Evolutionary conservation across 116 monocot genomes (phyloP).

Genomic region (Dioscorea cayenensis): DNA sequence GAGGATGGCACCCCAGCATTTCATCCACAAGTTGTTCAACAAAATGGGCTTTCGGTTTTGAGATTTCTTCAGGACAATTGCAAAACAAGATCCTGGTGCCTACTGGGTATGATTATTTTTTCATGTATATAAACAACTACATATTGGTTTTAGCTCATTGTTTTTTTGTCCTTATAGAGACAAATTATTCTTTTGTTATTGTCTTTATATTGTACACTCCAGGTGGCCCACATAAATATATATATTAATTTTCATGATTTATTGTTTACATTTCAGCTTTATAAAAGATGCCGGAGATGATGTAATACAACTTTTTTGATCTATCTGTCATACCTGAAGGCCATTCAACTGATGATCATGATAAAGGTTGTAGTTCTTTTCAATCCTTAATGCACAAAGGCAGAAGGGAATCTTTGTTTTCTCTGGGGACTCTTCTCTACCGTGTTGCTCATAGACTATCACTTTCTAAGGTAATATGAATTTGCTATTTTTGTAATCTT

Average conservation of each 20-base stretch:
- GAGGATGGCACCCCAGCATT: constrained; percentile 96
- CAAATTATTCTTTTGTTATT: no score
- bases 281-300: constrained; percentile 89
- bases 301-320: constrained; percentile 92
- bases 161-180: no score
- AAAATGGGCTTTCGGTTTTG: constrained; percentile 91
- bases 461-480: constrained; percentile 67
- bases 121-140: background rate
- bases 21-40: constrained; percentile 93
- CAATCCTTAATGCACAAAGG: constrained; percentile 69
- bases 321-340: constrained; percentile 71
- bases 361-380: constrained; percentile 39
- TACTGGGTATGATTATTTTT: constrained; percentile 70
- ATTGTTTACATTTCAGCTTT: constrained; percentile 48
- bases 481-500: background rate
- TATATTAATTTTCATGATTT: background rate
- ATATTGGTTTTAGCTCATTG: no score
- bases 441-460: constrained; percentile 92
- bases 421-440: constrained; percentile 87
- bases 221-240: background rate
- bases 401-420: constrained; percentile 80
- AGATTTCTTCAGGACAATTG: constrained; percentile 96
- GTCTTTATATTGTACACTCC: background rate
- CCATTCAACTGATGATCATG: constrained; percentile 45
- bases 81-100: constrained; percentile 97